Evolutionary conservation across 2,329 filamentous ascomycete species (phyloP).

Genomic region (Aspergillus candidus): DNA sequence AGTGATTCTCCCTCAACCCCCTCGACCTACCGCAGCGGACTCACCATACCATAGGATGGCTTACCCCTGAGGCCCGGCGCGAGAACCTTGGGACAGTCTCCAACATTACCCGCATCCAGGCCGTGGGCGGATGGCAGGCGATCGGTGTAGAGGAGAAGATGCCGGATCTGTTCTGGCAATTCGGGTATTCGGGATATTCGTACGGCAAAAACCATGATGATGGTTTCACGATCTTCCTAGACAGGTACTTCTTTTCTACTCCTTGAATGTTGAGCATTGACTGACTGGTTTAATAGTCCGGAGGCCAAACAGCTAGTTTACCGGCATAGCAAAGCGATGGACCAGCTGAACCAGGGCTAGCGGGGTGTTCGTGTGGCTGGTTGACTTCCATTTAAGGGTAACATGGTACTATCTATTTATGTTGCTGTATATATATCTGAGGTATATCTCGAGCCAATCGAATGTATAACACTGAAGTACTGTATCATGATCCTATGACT

Average conservation of each 20-base stretch:
- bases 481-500: no score
- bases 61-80: constrained; percentile 5
- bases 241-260: constrained; percentile 3
- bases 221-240: constrained; percentile 12
- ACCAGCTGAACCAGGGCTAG: constrained; percentile 4
- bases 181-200: constrained; percentile 8
- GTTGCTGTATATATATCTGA: no score
- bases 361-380: no score
- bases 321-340: constrained; percentile 7
- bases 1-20: no score
- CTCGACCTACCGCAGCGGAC: no score
- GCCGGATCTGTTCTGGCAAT: constrained; percentile 12
- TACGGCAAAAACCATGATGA: constrained; percentile 12
- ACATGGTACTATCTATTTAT: no score
- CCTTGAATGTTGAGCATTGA: neutral
- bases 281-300: constrained; percentile 1
- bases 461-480: no score
- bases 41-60: constrained; percentile 4
- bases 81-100: constrained; percentile 7
- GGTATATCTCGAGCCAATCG: no score
- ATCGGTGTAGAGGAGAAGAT: constrained; percentile 12
- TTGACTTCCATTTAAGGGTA: no score
- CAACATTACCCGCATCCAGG: constrained; percentile 10
- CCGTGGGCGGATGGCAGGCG: constrained; percentile 10
- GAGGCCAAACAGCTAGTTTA: constrained; percentile 10